Evolutionary conservation across 1,284 basidiomycete genomes (phyloP), one percentile per base, ranked within the genome.

Genomic region (Pholiota adiposa): DNA sequence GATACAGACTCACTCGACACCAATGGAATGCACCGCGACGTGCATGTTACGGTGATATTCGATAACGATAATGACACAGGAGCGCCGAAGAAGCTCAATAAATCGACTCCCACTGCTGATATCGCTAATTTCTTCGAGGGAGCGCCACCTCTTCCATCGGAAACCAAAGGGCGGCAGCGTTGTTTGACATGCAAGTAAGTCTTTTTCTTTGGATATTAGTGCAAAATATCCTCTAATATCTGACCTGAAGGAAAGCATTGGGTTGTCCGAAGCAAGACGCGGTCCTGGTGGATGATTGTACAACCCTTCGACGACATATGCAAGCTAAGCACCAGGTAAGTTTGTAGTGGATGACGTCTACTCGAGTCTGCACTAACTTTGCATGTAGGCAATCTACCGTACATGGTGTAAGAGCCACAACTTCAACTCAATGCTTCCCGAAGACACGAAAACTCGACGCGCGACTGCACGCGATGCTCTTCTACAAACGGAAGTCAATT

Each of bases 361-460:
- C n/a, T n/a, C n/a, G n/a, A n/a, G n/a, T n/a, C n/a, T n/a, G n/a
- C n/a, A n/a, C n/a, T n/a, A n/a, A n/a, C n/a, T n/a, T 31, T 16
- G 16, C 36, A 14, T 29, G 16, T 7, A 53, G 51, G 16, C 19
- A 1, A 29, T 41, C 19, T 65, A 65, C 33, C 52, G 27, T 3
- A 51, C 55, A 31, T 65, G 64, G 61, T 58, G 56, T 14, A 61
- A 59, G 23, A 19, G 14, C 0, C 57, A 49, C 11, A 52, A 54
- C 4, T 65, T 65, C 19, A n/a, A 54, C 6, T 63, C 64, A 0
- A 65, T 63, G 61, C 59, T 65, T 18, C 61, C 64, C 7, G 51
- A 59, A 12, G 64, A 65, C 34, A n/a, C 56, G 4, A 57, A 51
- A 21, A 59, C 51, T 11, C 49, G 54, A 36, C 51, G 23, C 8